These are phyloP conservation scores for Arthrobotrys sinensis DNA, from an alignment of 2,329 filamentous ascomycete species.

Conservation along the genomic window DNA sequence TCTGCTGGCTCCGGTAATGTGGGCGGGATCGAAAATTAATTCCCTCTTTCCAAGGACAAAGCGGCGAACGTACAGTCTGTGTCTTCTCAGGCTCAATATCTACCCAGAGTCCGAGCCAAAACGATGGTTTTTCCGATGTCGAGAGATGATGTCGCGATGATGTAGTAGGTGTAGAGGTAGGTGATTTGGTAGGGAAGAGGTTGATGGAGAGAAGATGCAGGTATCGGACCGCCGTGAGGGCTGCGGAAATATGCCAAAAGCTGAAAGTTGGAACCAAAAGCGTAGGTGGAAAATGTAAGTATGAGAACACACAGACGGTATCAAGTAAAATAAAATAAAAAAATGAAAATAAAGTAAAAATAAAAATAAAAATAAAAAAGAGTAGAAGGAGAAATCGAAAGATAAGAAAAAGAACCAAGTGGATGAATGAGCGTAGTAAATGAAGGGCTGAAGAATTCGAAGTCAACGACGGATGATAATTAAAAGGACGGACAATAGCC, in stretches of 20 bases:
- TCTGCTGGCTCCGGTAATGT: conserved; percentile 17
- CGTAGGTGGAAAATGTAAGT: conserved; percentile 25
- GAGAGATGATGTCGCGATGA: conserved; percentile 23
- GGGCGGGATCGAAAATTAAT: conserved; percentile 27
- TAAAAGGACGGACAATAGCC: conserved; percentile 37
- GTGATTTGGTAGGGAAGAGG: conserved; percentile 10
- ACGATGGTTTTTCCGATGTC: conserved; percentile 43
- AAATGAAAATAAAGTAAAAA: conserved; percentile 19
- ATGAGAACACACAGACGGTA: conserved; percentile 4
- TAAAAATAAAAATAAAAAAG: conserved; percentile 20
- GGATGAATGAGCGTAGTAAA: conserved; percentile 49
- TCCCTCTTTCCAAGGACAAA: conserved; percentile 21
- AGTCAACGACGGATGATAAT: conserved; percentile 42
- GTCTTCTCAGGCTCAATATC: conserved; percentile 13
- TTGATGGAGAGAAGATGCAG: conserved; percentile 3
- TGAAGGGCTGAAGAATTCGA: conserved; percentile 60
- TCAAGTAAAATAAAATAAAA: conserved; percentile 5
- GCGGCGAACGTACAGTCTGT: conserved; percentile 33
- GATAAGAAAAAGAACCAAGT: conserved; percentile 29
- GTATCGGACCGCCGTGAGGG: conserved; percentile 16
- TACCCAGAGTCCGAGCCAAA: neutral
- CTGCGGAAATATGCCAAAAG: conserved; percentile 28
- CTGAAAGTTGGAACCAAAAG: conserved; percentile 37
- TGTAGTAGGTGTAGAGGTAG: neutral
- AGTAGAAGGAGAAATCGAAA: conserved; percentile 41